Base-by-base conservation (phyloP, 495 filamentous ascomycete genomes). In the Penicillium canescens region DNA sequence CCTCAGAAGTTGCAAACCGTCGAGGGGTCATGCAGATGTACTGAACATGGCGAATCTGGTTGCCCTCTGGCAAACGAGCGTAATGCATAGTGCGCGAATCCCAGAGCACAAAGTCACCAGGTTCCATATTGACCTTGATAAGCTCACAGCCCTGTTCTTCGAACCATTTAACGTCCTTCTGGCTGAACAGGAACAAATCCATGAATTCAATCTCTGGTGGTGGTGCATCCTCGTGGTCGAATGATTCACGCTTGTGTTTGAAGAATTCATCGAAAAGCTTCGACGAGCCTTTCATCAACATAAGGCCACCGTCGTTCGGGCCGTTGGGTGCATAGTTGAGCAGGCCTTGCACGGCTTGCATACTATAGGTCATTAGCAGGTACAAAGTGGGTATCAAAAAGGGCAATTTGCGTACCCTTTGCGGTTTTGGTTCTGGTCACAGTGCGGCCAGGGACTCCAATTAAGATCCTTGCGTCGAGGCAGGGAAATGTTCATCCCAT, bases 81-180 rank as follows among this genome's bases (percentile, higher is more conserved):
- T 74, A 73, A 47, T 77, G 73, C 59, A 75, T 68, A 12, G 72
- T 69, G 12, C 72, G 59, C 0, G 65, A 70, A 28, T 77, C 73
- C 73, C 73, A 73, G 14, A 75, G 69, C 0, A 77, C 66, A 50
- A 77, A 61, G 52, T 75, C 72, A 3, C 72, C 73, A 13, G 70
- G 67, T 14, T 70, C 70, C 50, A 69, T 59, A 36, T 65, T 59
- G n/a, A 72, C 52, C 60, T 76, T 76, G 55, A 70, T 50, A 13
- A 72, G 28, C 48, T 69, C 60, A 45, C 70, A 77, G n/a, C 72
- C 73, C 0, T 57, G 59, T 10, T 67, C 61, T 28, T 72, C 42
- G 55, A 75, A 77, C 72, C 72, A 77, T 24, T 71, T 59, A 4
- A 72, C 55, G 24, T 77, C 71, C 9, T 67, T 54, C 9, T 64